Conservation (phyloP, 495 filamentous ascomycete genomes). For the Aspergillus bertholletiae region DNA sequence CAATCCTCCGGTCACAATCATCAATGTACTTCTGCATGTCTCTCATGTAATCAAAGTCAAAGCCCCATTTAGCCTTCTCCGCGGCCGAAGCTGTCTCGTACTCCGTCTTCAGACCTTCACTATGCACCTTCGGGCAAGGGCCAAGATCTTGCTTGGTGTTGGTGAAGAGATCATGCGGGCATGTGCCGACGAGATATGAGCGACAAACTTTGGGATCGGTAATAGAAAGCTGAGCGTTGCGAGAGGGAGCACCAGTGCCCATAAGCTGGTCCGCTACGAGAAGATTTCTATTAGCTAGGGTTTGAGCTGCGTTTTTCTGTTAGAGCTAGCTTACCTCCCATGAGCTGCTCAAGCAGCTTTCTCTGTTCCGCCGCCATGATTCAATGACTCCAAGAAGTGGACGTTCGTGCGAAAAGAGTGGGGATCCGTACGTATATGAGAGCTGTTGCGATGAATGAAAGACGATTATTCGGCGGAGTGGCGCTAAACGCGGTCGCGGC, state of each 20-base stretch:
- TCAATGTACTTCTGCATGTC: slow-evolving; percentile 96
- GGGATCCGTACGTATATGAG: background rate
- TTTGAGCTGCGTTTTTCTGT: background rate
- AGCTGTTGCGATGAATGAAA: background rate
- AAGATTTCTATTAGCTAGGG: slow-evolving; percentile 31
- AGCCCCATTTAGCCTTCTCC: slow-evolving; percentile 75
- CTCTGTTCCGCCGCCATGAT: slow-evolving; percentile 92
- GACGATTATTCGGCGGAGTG: slow-evolving; percentile 8
- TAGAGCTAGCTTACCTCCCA: slow-evolving; percentile 48
- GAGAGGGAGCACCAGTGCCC: slow-evolving; percentile 65
- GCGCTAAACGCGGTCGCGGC: slow-evolving; percentile 29
- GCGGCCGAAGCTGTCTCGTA: slow-evolving; percentile 66
- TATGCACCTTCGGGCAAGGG: slow-evolving; percentile 85
- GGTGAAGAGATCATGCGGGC: slow-evolving; percentile 98
- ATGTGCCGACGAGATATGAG: slow-evolving; percentile 89
- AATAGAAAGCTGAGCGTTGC: slow-evolving; percentile 75
- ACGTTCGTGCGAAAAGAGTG: slow-evolving; percentile 7
- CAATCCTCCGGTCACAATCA: slow-evolving; percentile 93
- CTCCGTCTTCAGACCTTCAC: slow-evolving; percentile 80
- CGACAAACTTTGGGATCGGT: slow-evolving; percentile 94
- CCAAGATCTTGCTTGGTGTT: slow-evolving; percentile 99
- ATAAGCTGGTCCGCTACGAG: slow-evolving; percentile 70
- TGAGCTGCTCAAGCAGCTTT: slow-evolving; percentile 85
- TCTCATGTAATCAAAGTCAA: slow-evolving; percentile 93
- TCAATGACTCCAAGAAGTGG: slow-evolving; percentile 4